A percentile compares a stretch with the other conserved stretches of the same genome.
Conservation (phyloP, 768 basidiomycete species). For the Lentinula lateritia region DNA sequence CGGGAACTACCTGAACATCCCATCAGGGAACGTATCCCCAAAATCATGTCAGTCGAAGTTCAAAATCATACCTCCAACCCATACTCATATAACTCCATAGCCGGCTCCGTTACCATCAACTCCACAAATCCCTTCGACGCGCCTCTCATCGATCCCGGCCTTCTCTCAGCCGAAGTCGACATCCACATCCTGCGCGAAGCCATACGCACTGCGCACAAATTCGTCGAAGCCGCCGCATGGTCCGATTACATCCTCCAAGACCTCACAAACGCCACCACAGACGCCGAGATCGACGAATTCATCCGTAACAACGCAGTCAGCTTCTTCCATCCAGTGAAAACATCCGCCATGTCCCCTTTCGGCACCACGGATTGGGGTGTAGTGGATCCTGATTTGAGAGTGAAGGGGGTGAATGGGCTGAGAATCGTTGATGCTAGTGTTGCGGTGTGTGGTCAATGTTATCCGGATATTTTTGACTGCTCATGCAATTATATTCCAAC, state of each 20-base stretch:
- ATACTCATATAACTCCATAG: neutral
- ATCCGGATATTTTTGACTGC: neutral
- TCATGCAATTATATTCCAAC: neutral
- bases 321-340: slow-evolving; percentile 28
- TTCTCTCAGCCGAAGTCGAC: slow-evolving; percentile 23
- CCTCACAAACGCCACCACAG: slow-evolving; percentile 19
- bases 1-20: neutral
- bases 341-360: slow-evolving; percentile 25
- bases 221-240: slow-evolving; percentile 16
- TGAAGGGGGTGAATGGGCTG: slow-evolving; percentile 18
- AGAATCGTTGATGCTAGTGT: slow-evolving; percentile 23
- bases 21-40: slow-evolving; percentile 16
- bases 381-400: slow-evolving; percentile 15
- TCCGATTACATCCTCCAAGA: slow-evolving; percentile 9
- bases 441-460: slow-evolving; percentile 6
- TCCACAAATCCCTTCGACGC: slow-evolving; percentile 33
- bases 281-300: slow-evolving; percentile 23
- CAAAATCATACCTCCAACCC: neutral
- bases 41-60: slow-evolving; percentile 21
- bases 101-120: slow-evolving; percentile 20
- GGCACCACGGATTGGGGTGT: slow-evolving; percentile 18
- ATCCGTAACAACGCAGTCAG: slow-evolving; percentile 20
- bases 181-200: slow-evolving; percentile 15
- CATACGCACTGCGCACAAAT: slow-evolving; percentile 11
- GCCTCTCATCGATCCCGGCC: slow-evolving; percentile 40